Evolutionary conservation across 345 rosid species (phyloP), one percentile per base, ranked within the genome.

Genomic region (Salix brachista): DNA sequence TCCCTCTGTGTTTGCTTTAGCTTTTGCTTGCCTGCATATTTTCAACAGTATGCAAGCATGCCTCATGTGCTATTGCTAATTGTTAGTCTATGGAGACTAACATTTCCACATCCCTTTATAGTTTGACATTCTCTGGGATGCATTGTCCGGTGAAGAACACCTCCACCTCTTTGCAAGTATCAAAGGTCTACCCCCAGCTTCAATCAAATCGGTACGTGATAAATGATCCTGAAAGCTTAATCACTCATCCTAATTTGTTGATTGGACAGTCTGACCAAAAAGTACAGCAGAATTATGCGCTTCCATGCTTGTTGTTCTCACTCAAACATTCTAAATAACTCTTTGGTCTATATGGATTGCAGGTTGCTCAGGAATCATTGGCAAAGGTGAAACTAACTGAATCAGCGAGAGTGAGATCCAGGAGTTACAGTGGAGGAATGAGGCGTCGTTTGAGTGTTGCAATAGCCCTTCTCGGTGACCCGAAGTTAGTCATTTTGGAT

Each of bases 381-480:
- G 93, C 80, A 16, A 87, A 93, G 81, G 97, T 95, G 82, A 89
- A 72, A 82, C 88, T 95, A 65, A 89, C 86, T 14, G 91, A 89
- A 69, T 84, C 91, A 5, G 87, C 89, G 54, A 88, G 86, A 65
- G 85, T 91, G 70, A 93, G 96, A 86, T 86, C 97, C 64, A 93
- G 97, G 67, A 93, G 93, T 79, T 93, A 93, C 83, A 90, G 97
- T 84, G 93, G 99, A 81, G 99, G 99, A 83, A 95, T 95, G 99
- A 93, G 89, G 71, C 93, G 97, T 36, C 94, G 99, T 64, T 89
- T 93, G 69, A 95, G 97, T 86, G 97, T 95, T 72, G 97, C 99
- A 70, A 90, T 88, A 73, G 88, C 99, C 54, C 94, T 89, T 65
- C 83, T 95, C 66, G 99, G 96, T 65, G 87, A 91, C 83, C 97